Evolutionary conservation across 192 early-diverging fungal species (phyloP).

Genomic region (Diversispora eburnea): DNA sequence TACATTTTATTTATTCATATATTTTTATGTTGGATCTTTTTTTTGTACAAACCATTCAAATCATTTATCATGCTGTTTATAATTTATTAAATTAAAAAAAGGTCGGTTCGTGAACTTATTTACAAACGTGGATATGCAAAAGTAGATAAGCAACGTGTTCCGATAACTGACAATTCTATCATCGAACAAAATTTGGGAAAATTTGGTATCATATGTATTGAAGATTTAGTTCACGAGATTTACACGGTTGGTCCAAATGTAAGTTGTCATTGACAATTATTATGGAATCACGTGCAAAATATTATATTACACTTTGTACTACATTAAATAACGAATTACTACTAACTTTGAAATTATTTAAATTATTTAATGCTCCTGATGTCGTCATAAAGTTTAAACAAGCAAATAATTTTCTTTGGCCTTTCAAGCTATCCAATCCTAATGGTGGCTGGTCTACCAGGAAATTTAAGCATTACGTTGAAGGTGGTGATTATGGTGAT

Average conservation of each 20-base stretch:
- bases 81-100: not conserved
- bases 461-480: constrained; percentile 94
- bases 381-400: constrained; percentile 69
- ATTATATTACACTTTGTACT: not conserved
- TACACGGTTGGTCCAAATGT: constrained; percentile 92
- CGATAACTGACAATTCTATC: constrained; percentile 94
- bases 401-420: constrained; percentile 99
- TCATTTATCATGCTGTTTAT: not conserved
- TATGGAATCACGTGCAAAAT: constrained; percentile 18
- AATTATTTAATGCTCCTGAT: not conserved
- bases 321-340: not conserved
- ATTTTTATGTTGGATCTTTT: not conserved
- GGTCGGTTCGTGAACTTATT: constrained; percentile 91
- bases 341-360: not conserved
- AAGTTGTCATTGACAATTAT: not conserved
- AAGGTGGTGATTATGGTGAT: constrained; percentile 98
- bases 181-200: constrained; percentile 90
- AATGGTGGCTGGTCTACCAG: constrained; percentile 90
- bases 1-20: not conserved
- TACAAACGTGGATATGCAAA: constrained; percentile 99
- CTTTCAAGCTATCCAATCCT: constrained; percentile 98
- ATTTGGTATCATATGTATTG: constrained; percentile 94
- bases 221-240: constrained; percentile 99
- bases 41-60: no score
- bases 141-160: constrained; percentile 95